Evolutionary conservation across 768 basidiomycete genomes (phyloP).

Genomic region (Pleurotus pulmonarius): DNA sequence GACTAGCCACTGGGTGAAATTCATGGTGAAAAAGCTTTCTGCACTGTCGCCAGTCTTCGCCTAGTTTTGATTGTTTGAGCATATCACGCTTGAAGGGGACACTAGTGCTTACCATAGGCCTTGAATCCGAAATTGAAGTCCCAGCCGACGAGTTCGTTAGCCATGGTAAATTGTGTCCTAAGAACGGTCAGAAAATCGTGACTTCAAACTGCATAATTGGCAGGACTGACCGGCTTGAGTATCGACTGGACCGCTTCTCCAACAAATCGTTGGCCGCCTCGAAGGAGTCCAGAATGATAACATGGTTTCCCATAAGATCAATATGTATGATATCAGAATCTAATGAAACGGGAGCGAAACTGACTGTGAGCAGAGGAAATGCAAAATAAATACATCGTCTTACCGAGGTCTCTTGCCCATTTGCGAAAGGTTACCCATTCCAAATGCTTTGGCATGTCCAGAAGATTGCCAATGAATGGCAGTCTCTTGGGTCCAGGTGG

Average conservation of each 20-base stretch:
- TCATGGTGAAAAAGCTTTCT: constrained; percentile 16
- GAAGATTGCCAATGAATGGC: constrained; percentile 24
- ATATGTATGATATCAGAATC: constrained; percentile 10
- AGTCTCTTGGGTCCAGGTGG: constrained; percentile 23
- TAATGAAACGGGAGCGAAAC: neutral
- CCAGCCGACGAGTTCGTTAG: constrained; percentile 12
- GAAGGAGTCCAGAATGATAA: constrained; percentile 12
- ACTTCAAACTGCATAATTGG: neutral
- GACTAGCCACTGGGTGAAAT: constrained; percentile 15
- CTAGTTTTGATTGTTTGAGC: neutral
- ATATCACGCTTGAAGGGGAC: neutral
- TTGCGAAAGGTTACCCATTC: constrained; percentile 11
- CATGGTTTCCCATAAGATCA: constrained; percentile 4
- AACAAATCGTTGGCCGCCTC: constrained; percentile 13
- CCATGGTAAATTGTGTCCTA: constrained; percentile 13
- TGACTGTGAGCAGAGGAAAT: no score
- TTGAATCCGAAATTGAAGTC: constrained; percentile 9
- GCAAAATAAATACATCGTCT: neutral
- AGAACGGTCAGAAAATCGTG: neutral
- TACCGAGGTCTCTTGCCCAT: constrained; percentile 3
- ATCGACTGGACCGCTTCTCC: constrained; percentile 11
- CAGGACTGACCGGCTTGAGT: constrained; percentile 5
- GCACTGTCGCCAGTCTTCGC: constrained; percentile 16
- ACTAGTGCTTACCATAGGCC: constrained; percentile 8
- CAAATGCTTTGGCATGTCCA: constrained; percentile 17